Conservation (phyloP, 352 stramenopile species). For the Phytopythium ostracodes region DNA sequence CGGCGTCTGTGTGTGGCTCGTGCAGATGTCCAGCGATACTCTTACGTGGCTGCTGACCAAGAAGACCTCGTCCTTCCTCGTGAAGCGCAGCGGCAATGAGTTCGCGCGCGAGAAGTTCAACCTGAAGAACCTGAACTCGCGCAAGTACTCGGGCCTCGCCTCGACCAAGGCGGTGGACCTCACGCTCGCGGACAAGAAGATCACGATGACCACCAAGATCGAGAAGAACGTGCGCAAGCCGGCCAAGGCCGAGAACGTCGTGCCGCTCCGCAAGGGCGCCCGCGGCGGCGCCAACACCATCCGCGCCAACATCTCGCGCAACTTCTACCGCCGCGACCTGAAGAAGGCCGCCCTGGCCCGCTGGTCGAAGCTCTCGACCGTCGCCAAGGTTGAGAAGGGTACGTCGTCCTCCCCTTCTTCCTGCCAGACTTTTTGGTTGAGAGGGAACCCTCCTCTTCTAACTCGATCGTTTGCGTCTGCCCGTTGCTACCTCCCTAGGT, state of each 20-base stretch:
- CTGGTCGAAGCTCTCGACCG: conserved; percentile 83
- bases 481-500: conserved; percentile 17
- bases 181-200: conserved; percentile 83
- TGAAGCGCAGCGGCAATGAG: conserved; percentile 89
- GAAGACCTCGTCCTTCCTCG: conserved; percentile 95
- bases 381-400: conserved; percentile 89
- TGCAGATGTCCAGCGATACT: conserved; percentile 89
- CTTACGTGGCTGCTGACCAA: conserved; percentile 96
- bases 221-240: conserved; percentile 69
- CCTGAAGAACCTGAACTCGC: conserved; percentile 92
- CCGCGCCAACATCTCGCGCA: conserved; percentile 85
- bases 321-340: conserved; percentile 85
- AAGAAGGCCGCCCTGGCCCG: conserved; percentile 82
- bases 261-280: conserved; percentile 82
- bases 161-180: conserved; percentile 93
- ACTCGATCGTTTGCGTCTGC: neutral
- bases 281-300: conserved; percentile 83
- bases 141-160: conserved; percentile 96
- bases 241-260: conserved; percentile 59
- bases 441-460: too few relatives aligned
- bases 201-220: conserved; percentile 82
- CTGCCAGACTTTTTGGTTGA: too few relatives aligned
- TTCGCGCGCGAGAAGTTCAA: conserved; percentile 96
- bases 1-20: neutral
- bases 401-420: conserved; percentile 8